A percentile compares a stretch with the other conserved stretches of the same genome.
These are phyloP conservation scores for Plenodomus biglobosus DNA, from an alignment of 2,329 filamentous ascomycete genomes.

Conservation along the genomic window DNA sequence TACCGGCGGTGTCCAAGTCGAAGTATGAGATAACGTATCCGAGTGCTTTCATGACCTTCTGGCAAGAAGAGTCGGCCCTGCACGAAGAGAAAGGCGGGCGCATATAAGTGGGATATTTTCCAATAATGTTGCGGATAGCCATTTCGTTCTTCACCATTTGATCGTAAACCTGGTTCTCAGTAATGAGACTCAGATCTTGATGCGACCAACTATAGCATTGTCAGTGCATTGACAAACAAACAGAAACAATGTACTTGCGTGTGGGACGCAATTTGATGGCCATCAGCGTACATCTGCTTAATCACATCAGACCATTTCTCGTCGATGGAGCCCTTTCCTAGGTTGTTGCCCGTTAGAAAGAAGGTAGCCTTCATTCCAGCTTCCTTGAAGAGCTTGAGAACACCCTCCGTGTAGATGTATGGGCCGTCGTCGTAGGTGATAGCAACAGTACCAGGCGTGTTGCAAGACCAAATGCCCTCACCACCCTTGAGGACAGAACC, in stretches of 20 bases:
- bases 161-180: conserved; percentile 47
- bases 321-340: conserved; percentile 59
- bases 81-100: conserved; percentile 53
- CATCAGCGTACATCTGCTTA: conserved; percentile 55
- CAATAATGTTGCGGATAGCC: conserved; percentile 56
- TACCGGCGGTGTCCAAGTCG: conserved; percentile 60
- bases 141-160: conserved; percentile 58
- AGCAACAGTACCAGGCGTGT: conserved; percentile 59
- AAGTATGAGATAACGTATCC: conserved; percentile 63
- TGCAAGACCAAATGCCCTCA: conserved; percentile 58
- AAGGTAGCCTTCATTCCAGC: conserved; percentile 68
- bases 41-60: conserved; percentile 45
- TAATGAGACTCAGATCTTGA: conserved; percentile 50
- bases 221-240: background rate
- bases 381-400: conserved; percentile 60
- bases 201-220: conserved; percentile 49
- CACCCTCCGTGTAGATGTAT: conserved; percentile 59
- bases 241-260: conserved; percentile 28
- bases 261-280: conserved; percentile 64
- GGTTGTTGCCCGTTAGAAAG: conserved; percentile 63
- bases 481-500: conserved; percentile 60
- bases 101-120: conserved; percentile 58
- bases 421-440: conserved; percentile 70
- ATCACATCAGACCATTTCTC: conserved; percentile 56
- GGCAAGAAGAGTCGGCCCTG: conserved; percentile 38